phyloP scores from a whole-genome alignment of 371 early-diverging fungal species.

The Apophysomyces variabilis region DNA sequence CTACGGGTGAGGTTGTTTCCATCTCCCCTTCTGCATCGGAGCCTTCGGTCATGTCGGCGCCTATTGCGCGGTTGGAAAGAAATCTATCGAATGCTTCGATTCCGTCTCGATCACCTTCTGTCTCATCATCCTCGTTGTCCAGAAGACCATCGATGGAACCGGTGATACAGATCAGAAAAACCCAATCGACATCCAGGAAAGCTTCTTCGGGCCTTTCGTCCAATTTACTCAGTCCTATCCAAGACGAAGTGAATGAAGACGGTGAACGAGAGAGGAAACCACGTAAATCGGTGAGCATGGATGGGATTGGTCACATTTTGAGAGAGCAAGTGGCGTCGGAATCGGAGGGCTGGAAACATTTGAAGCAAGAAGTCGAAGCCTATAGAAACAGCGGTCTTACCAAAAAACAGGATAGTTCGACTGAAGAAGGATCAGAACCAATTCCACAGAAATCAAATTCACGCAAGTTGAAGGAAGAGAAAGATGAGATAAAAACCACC shows the following conservation, averaged over 20 bases:
- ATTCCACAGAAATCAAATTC: neutral
- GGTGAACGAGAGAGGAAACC: neutral
- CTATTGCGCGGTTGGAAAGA: neutral
- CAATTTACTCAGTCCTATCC: neutral
- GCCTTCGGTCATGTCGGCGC: neutral
- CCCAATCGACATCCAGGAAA: neutral
- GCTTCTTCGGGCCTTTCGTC: neutral
- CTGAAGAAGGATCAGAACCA: neutral
- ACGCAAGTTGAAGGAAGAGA: neutral
- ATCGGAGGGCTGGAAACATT: neutral
- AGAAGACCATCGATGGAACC: neutral
- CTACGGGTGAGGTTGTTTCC: neutral
- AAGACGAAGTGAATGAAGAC: neutral
- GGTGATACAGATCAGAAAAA: neutral
- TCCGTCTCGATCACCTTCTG: neutral
- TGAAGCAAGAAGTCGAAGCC: constrained; percentile 2
- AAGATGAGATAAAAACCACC: neutral
- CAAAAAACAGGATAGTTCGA: neutral
- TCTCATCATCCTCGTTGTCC: neutral
- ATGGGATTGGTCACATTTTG: constrained; percentile 2
- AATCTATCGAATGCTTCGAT: neutral
- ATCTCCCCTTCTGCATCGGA: neutral
- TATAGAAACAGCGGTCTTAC: constrained; percentile 3
- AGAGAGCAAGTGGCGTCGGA: constrained; percentile 1
- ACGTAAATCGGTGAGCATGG: constrained; percentile 9